These are phyloP conservation scores for Globisporangium acanthophoron DNA, from an alignment of 352 stramenopile genomes.

Conservation along the genomic window DNA sequence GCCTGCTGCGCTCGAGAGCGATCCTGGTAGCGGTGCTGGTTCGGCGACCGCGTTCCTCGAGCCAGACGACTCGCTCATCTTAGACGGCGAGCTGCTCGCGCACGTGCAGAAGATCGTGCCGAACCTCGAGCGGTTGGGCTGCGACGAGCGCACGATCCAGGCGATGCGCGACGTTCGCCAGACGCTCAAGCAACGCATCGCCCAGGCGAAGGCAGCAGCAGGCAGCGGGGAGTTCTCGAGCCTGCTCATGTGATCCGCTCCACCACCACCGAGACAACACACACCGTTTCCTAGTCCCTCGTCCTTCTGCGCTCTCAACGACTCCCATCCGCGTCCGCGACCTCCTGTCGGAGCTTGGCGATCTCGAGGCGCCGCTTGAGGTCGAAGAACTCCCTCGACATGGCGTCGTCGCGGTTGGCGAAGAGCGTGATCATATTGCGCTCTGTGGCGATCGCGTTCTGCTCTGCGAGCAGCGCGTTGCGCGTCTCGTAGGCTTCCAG, in stretches of 20 bases:
- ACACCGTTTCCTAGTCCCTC: neutral
- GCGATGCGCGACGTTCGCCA: constrained; percentile 14
- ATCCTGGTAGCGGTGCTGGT: neutral
- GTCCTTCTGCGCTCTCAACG: neutral
- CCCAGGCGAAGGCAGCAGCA: neutral
- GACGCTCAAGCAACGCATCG: constrained; percentile 10
- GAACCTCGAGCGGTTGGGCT: constrained; percentile 14
- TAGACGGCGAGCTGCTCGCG: constrained; percentile 10
- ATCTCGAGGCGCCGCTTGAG: constrained; percentile 12
- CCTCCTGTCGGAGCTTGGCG: constrained; percentile 9
- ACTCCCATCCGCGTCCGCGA: neutral
- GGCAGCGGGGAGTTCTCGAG: neutral
- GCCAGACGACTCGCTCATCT: constrained; percentile 3
- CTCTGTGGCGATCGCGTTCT: constrained; percentile 14
- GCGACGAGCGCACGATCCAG: constrained; percentile 17
- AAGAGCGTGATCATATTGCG: constrained; percentile 12
- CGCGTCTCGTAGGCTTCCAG: constrained; percentile 7
- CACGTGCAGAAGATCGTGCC: constrained; percentile 18
- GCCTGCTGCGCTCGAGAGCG: neutral
- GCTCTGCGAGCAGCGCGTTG: constrained; percentile 12
- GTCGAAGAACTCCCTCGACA: constrained; percentile 14
- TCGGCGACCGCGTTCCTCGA: neutral
- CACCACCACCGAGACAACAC: neutral
- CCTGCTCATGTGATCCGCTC: neutral
- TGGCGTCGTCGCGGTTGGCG: constrained; percentile 6